Conservation (phyloP, 1,139 yeast species). For the Diutina scorzettiae region DNA sequence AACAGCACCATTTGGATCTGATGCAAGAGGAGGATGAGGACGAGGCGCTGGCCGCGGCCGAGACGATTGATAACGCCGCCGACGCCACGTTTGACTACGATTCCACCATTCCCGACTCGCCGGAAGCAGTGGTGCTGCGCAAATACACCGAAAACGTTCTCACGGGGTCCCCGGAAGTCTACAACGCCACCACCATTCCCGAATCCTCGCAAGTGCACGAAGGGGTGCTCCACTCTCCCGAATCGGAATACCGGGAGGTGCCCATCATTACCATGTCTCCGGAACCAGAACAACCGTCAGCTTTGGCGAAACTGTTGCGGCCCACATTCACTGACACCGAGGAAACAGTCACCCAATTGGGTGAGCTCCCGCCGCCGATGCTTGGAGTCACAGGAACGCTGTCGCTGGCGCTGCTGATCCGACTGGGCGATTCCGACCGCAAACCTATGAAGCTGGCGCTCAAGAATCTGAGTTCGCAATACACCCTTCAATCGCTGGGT, state of each 20-base stretch:
- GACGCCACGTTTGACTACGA: conserved; percentile 1
- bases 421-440: conserved; percentile 1
- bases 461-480: neutral
- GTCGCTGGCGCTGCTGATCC: conserved; percentile 3
- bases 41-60: neutral
- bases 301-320: conserved; percentile 1
- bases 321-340: neutral
- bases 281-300: neutral
- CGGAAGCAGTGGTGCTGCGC: neutral
- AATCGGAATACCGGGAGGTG: too few species aligned
- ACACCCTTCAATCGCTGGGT: neutral
- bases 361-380: neutral
- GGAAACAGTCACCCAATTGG: neutral
- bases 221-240: too few species aligned
- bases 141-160: too few species aligned
- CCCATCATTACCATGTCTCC: neutral
- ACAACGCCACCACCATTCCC: neutral
- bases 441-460: conserved; percentile 6
- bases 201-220: too few species aligned
- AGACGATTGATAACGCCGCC: neutral
- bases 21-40: neutral
- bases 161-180: too few species aligned
- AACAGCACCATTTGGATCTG: neutral
- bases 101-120: neutral
- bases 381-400: neutral